Evolutionary conservation across 2,329 filamentous ascomycete species (phyloP), one percentile per base, ranked within the genome.

Genomic region (Leptographium lundbergii): DNA sequence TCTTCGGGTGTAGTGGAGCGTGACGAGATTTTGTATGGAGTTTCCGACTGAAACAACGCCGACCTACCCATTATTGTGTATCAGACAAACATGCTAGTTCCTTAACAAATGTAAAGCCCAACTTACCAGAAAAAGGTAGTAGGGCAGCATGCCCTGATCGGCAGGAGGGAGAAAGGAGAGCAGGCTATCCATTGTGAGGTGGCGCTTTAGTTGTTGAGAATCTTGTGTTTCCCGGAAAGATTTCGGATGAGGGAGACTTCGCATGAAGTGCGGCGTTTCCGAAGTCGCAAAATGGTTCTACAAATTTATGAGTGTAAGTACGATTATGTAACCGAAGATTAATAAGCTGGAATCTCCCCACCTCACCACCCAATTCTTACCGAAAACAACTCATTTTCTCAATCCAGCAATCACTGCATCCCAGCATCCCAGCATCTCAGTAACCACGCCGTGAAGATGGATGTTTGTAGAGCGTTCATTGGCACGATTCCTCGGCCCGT

Each of bases 11-110:
- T 89, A 95, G 71, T 85, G 79, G 4, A 91, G 79, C 22, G 90
- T 95, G 42, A 76, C 68, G 74, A 95, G 95, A 69, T 88, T 84
- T 77, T 96, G 91, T 54, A 95, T 70, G 42, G 85, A 87, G 77
- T 99, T 99, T 67, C 83, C 86, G 61, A 94, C 78, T 34, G 92
- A 90, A 60, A 95, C 81, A 59, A 91, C 69, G 59, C 90, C 90
- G 69, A 95, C 81, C 92, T 96, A 64, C 29, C 7, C 47, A 27
- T 27, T 6, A 25, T 48, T 11, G 14, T 6, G 4, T 10, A 50
- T 50, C 24, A 50, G 47, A 25, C 47, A 27, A 50, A 27, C 24
- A 25, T 55, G 4, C 29, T 17, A 9, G 32, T 34, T 34, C 4
- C 7, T 5, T 1, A 55, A 17, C 17, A 34, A 0, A 7, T 13